Base-by-base conservation (phyloP, 805 yeast species). In the Saccharomycopsis fibuligera region DNA sequence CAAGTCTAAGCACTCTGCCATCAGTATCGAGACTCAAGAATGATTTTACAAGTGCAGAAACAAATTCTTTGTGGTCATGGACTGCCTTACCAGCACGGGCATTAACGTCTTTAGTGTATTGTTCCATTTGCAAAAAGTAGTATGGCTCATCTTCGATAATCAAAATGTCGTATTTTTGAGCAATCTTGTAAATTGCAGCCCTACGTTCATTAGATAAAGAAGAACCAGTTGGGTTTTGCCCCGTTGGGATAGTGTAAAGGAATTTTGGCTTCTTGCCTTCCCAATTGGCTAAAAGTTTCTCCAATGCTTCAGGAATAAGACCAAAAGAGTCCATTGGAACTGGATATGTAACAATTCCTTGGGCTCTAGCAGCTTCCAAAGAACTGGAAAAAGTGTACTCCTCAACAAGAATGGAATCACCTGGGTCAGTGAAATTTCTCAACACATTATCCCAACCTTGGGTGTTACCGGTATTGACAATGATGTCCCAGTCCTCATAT, bases 141-240 rank as follows among this genome's bases (percentile, higher is more conserved):
- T 91, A 91, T 48, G 99, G 99, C 69, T 93, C 99, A 66, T 91
- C 99, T 70, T 91, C 99, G 45, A 91, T 65, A 57, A 91, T 82
- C 48, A 91, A 60, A 62, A 91, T 74, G 68, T 93, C 96, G 65
- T 89, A 85, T 69, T 87, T 82, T 62, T 78, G 81, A 31, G 95
- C 91, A 54, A 91, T 62, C 53, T 76, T 74, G 68, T 89, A 90
- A 57, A 93, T 76, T 49, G 74, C 78, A 54, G 68, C 64, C 69
- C 96, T 86, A 70, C 98, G 81, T 60, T 86, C 90, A 24, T 60
- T 68, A 31, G 83, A 71, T 59, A 93, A 71, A 22, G 88, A 85
- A 3, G 95, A 81, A 35, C 99, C 99, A 17, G 97, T 90, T 55
- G 99, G 99, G 75, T 91, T 91, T 72, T 93, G 98, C 54, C 99